These are phyloP conservation scores for Zymoseptoria tritici DNA, from an alignment of 2,329 filamentous ascomycete species.

Conservation along the genomic window DNA sequence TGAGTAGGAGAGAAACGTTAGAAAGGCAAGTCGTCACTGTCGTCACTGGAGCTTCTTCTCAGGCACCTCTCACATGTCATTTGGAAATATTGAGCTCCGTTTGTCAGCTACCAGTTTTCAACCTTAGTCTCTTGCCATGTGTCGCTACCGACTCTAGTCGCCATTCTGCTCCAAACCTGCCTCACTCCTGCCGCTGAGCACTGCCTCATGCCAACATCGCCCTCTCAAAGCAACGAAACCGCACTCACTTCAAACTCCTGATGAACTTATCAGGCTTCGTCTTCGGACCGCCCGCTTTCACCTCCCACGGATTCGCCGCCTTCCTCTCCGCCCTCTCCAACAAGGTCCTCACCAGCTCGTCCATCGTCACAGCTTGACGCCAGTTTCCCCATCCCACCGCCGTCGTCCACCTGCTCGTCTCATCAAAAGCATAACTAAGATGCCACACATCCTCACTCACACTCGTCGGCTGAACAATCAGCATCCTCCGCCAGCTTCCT, in stretches of 20 bases:
- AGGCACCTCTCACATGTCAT: neutral
- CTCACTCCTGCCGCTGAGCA: too few relatives aligned
- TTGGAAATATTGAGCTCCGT: neutral
- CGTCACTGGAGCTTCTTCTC: neutral
- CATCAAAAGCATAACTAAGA: neutral
- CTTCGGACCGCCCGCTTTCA: too few relatives aligned
- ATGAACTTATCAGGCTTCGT: too few relatives aligned
- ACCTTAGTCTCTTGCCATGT: neutral
- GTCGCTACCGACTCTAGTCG: too few relatives aligned
- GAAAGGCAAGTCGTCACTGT: neutral
- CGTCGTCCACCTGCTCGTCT: neutral
- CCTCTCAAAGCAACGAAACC: too few relatives aligned
- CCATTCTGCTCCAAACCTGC: too few relatives aligned
- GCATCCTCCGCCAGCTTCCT: neutral
- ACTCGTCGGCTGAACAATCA: neutral
- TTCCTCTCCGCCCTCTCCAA: neutral
- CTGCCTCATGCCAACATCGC: too few relatives aligned
- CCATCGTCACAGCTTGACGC: neutral
- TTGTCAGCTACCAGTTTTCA: neutral
- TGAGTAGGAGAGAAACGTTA: neutral
- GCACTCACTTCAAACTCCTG: too few relatives aligned
- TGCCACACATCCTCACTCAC: neutral
- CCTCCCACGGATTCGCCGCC: neutral
- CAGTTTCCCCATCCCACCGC: neutral
- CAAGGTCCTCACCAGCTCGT: neutral